These are phyloP conservation scores for Triticum dicoccoides DNA, from an alignment of 176 grass and related monocot genomes.

Conservation along the genomic window DNA sequence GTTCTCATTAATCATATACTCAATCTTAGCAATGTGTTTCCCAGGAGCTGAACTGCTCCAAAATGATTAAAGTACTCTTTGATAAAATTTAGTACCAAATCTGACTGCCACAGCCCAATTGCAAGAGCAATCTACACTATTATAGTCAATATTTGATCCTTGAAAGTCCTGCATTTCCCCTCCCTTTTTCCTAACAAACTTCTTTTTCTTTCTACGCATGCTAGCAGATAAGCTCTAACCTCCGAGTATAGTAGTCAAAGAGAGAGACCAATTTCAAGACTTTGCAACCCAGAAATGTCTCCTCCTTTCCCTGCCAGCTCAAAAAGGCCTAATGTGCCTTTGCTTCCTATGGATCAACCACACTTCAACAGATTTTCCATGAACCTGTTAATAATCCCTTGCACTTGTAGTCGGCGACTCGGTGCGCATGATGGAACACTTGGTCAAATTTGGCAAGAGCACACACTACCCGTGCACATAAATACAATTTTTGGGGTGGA, in stretches of 20 bases:
- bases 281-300: neutral
- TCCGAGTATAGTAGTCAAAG: neutral
- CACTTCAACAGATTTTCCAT: neutral
- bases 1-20: neutral
- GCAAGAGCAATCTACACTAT: neutral
- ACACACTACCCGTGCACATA: neutral
- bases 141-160: slow-evolving; percentile 6
- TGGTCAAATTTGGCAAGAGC: neutral
- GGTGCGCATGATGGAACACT: neutral
- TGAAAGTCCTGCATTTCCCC: slow-evolving; percentile 8
- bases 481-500: neutral
- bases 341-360: neutral
- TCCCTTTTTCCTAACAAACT: neutral
- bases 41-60: neutral
- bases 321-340: neutral
- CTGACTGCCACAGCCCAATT: neutral
- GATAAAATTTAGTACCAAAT: neutral
- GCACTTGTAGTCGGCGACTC: neutral
- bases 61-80: neutral
- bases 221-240: neutral
- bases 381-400: neutral
- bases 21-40: neutral
- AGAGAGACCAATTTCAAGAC: neutral
- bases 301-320: neutral
- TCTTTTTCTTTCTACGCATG: neutral